Evolutionary conservation across 345 rosid genomes (phyloP).

Genomic region (Linum trigynum): DNA sequence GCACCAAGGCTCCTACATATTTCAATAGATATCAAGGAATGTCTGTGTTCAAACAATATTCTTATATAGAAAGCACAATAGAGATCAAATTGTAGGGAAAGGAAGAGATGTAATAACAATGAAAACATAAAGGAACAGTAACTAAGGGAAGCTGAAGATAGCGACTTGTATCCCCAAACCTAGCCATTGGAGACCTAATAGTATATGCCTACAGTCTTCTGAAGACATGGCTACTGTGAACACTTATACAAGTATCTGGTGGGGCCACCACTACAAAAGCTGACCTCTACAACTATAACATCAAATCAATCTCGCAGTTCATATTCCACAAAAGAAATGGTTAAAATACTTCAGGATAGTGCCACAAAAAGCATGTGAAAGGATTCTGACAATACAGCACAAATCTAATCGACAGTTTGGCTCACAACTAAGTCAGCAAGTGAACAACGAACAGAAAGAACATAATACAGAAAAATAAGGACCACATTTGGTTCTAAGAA

Average conservation of each 20-base stretch:
- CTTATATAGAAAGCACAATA: neutral
- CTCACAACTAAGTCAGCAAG: neutral
- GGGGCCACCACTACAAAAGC: neutral
- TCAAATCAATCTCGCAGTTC: neutral
- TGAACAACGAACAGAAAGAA: neutral
- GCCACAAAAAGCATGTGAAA: neutral
- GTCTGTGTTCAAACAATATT: neutral
- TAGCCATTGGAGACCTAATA: neutral
- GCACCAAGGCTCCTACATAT: constrained; percentile 54
- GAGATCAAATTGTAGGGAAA: neutral
- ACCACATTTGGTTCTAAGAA: no score
- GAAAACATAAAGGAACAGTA: neutral
- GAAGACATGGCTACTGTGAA: no score
- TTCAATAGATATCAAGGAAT: neutral
- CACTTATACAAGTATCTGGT: neutral
- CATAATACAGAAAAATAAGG: neutral
- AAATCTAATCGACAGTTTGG: neutral
- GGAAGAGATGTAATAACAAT: neutral
- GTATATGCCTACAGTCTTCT: neutral
- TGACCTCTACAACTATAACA: neutral
- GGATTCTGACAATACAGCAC: neutral
- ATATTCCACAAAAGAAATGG: neutral
- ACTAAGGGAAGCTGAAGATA: neutral
- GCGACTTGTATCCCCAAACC: neutral
- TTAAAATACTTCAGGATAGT: no score